Evolutionary conservation across 345 rosid species (phyloP).

Genomic region (Citrus trifoliata): DNA sequence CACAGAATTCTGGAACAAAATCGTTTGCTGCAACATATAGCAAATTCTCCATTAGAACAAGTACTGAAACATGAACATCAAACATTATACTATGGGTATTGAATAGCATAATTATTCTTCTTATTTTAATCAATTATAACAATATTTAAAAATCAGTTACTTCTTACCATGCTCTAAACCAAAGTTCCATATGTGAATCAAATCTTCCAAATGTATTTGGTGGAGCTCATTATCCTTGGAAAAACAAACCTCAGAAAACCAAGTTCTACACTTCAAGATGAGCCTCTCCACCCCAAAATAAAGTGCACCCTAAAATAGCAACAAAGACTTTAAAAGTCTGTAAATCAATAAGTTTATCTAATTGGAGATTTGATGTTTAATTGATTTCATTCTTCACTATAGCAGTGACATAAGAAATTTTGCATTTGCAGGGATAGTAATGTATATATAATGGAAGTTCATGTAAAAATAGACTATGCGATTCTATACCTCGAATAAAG

Average conservation of each 20-base stretch:
- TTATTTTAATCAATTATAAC: conserved; percentile 4
- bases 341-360: neutral
- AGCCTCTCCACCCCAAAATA: conserved; percentile 65
- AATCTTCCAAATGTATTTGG: conserved; percentile 45
- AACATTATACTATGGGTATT: neutral
- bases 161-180: conserved; percentile 56
- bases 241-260: conserved; percentile 36
- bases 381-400: neutral
- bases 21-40: conserved; percentile 53
- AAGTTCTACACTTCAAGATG: conserved; percentile 43
- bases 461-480: neutral
- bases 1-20: conserved; percentile 55
- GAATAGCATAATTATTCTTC: conserved; percentile 7
- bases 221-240: conserved; percentile 26
- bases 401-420: neutral
- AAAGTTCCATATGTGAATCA: conserved; percentile 64
- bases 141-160: conserved; percentile 4
- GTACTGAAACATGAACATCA: conserved; percentile 8
- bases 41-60: conserved; percentile 30
- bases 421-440: neutral
- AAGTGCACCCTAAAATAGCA: conserved; percentile 50
- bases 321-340: neutral
- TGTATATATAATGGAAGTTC: neutral
- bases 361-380: neutral
- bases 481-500: conserved; percentile 51